Base-by-base conservation (phyloP, 805 yeast genomes). In the Kregervanrija delftensis region DNA sequence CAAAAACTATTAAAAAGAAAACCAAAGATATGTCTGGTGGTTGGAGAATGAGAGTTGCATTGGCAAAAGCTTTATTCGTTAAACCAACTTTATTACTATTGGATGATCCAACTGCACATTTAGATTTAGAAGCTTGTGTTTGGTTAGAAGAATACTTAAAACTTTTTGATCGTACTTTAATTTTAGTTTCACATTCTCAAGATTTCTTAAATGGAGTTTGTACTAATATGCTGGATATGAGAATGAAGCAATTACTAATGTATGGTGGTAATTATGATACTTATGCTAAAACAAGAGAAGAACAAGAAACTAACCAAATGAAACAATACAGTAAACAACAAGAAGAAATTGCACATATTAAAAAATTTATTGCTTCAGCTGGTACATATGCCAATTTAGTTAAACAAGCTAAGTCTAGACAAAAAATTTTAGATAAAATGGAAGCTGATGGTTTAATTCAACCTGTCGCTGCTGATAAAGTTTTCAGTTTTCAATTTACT, bases 11-110 rank as follows among this genome's bases (percentile, higher is more conserved):
- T 61, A 75, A 77, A 64, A 93, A 93, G 78, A 84, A 83, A 71
- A 93, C 99, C 60, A 90, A 88, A 70, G 98, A 93, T 64, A 93
- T 93, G 99, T 88, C 97, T 63, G 99, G 99, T 79, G 99, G 99
- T 66, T 93, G 99, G 99, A 89, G 89, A 76, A 93, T 93, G 99
- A 88, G 99, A 73, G 99, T 93, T 50, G 98, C 99, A 38, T 76
- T 93, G 51, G 96, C 96, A 49, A 93, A 93, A 71, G 99, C 99
- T 30, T 76, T 93, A 58, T 93, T 93, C 74, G 98, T 93, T 55
- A 91, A 93, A 75, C 99, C 99, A 63, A 90, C 98, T 42, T 72
- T 93, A 57, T 74, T 93, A 62, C 73, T 93, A 58, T 80, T 93
- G 66, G 99, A 93, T 74, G 99, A 93, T 69, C 99, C 99, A 60